Percentiles rank a stretch among this genome's conserved stretches.
Evolutionary conservation across 139 green algal species (phyloP).

Genomic region (Zygnema cylindricum): DNA sequence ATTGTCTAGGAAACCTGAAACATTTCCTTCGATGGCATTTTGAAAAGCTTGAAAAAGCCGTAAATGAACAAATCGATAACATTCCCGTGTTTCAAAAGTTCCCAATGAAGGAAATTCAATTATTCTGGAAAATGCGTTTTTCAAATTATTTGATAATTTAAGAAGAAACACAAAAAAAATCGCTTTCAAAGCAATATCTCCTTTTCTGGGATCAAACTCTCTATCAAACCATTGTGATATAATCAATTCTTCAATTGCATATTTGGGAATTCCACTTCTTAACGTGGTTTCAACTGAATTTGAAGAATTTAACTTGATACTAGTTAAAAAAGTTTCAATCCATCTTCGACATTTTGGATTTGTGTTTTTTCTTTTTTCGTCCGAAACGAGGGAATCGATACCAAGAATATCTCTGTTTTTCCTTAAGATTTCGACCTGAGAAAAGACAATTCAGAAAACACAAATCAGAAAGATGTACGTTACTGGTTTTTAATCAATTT

Average conservation of each 20-base stretch:
- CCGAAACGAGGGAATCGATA: not conserved
- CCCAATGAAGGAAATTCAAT: too few species aligned
- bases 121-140: not conserved
- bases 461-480: too few species aligned
- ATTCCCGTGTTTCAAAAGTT: too few species aligned
- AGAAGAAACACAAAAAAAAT: not conserved
- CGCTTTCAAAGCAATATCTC: not conserved
- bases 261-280: not conserved
- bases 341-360: not conserved
- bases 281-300: not conserved
- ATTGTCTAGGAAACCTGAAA: not conserved
- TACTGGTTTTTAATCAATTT: too few species aligned
- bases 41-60: not conserved
- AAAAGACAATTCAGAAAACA: not conserved
- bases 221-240: not conserved
- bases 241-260: not conserved
- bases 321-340: not conserved
- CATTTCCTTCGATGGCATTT: not conserved
- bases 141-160: not conserved
- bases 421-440: not conserved
- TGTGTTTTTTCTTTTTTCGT: not conserved
- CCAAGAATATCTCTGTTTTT: not conserved
- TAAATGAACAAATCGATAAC: not conserved
- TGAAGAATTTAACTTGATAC: not conserved
- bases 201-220: not conserved